Evolutionary conservation across 202 grass and related monocot genomes (phyloP), one percentile per base, ranked within the genome.

Genomic region (Musa balbisiana): DNA sequence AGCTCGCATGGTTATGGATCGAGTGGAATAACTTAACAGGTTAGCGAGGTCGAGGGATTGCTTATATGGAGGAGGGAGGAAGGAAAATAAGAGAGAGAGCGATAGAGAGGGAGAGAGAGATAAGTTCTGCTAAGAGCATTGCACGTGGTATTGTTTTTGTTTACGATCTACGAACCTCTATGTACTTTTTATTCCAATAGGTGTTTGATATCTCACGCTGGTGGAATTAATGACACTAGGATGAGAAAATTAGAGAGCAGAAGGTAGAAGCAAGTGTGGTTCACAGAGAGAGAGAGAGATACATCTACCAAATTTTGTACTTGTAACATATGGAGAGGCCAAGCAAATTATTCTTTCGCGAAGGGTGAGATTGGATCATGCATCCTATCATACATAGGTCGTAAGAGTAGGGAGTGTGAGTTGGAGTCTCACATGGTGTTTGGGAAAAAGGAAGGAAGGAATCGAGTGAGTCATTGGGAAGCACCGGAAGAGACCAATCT

Each of bases 131-230:
- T 68, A 82, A 79, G 49, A 76, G 79, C 84, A 80, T 10, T 79
- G 71, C 82, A 76, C 79, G 82, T 88, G 82, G 58, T 19, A 65
- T 72, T 73, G 58, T 81, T 82, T 76, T 68, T 74, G 26, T 74
- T 8, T 24, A 69, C 26, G 62, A 66, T 78, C 63, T 84, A 73
- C 73, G 68, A 80, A 80, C 53, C 50, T 22, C 14, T 9, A 21
- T 80, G 60, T 70, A 26, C 54, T 78, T 66, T 67, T 62, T 33
- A 63, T 77, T 76, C 29, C 67, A 78, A 81, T 58, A 68, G 80
- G 72, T 29, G 80, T 80, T 83, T 80, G 55, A 52, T 22, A 22
- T 75, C 75, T 71, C 22, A 58, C 51, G 53, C 68, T 59, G 10
- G 27, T 23, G 51, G 6, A 43, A 12, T 65, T 55, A 43, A 43